Conservation (phyloP, 257 asterid species). For the Solanum tacnaense region DNA sequence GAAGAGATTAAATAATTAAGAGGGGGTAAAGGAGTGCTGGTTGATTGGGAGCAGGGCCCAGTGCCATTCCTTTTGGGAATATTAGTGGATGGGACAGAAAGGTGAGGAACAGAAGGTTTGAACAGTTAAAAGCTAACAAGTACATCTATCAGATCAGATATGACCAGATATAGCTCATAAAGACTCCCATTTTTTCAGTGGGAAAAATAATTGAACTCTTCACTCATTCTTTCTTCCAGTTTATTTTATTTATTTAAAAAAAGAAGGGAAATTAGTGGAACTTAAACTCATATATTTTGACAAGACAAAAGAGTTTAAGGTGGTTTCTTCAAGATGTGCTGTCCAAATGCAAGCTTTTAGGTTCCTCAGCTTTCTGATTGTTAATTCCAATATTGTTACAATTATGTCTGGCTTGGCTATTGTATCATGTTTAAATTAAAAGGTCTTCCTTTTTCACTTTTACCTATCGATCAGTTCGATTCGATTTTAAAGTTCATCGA, state of each 20-base stretch:
- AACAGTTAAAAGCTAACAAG: conserved; percentile 31
- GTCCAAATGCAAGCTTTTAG: conserved; percentile 6
- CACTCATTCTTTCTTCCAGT: neutral
- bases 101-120: conserved; percentile 73
- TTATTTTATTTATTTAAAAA: neutral
- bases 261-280: neutral
- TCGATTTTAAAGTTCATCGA: too few relatives aligned
- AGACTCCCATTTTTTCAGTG: conserved; percentile 34
- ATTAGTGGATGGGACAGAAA: conserved; percentile 77
- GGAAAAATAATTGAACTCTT: conserved; percentile 15
- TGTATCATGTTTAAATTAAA: neutral
- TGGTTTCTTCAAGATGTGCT: neutral
- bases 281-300: neutral
- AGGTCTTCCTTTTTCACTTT: neutral
- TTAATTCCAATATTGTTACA: neutral
- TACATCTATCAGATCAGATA: conserved; percentile 26
- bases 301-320: neutral
- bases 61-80: conserved; percentile 27
- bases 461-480: too few relatives aligned
- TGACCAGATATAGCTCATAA: conserved; percentile 50
- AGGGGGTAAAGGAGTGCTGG: neutral
- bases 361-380: conserved; percentile 43
- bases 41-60: conserved; percentile 24
- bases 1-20: neutral
- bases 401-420: neutral